Evolutionary conservation across 441 rosid genomes (phyloP).

Genomic region (Kokia cookei): DNA sequence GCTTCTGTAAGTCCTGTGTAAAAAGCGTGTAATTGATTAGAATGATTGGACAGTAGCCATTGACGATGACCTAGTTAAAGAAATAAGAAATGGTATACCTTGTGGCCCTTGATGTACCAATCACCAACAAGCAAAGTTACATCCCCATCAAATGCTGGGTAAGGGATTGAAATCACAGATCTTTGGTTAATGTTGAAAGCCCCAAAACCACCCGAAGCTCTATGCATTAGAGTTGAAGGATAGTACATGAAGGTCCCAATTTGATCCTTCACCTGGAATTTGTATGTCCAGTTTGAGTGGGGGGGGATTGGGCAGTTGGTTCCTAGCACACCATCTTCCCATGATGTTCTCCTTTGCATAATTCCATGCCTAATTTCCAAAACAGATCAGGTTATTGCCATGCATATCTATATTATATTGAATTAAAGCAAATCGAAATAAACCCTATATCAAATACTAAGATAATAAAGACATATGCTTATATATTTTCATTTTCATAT

Average conservation of each 20-base stretch:
- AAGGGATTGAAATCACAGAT: conserved; percentile 61
- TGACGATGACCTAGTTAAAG: not conserved
- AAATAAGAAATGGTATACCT: conserved; percentile 27
- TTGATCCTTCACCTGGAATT: conserved; percentile 73
- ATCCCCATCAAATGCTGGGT: conserved; percentile 42
- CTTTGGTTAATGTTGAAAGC: conserved; percentile 44
- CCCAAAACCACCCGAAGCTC: conserved; percentile 75
- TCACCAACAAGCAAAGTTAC: conserved; percentile 54
- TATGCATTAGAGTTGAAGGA: conserved; percentile 61
- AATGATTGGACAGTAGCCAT: not conserved
- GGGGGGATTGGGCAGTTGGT: conserved; percentile 81
- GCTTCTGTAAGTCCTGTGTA: conserved; percentile 35
- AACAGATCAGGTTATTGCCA: not conserved
- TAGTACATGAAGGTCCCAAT: conserved; percentile 60
- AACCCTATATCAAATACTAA: too few species aligned
- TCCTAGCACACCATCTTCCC: conserved; percentile 89
- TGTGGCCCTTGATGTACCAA: conserved; percentile 52
- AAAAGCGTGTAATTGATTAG: not conserved
- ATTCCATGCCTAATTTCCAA: conserved; percentile 54
- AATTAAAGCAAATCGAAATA: too few species aligned
- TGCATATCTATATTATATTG: too few species aligned
- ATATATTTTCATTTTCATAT: too few species aligned
- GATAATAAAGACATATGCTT: too few species aligned
- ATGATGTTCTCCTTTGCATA: conserved; percentile 57
- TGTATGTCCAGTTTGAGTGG: conserved; percentile 62